Evolutionary conservation across 2,329 filamentous ascomycete species (phyloP), one percentile per base, ranked within the genome.

Genomic region (Penicillium capsulatum): DNA sequence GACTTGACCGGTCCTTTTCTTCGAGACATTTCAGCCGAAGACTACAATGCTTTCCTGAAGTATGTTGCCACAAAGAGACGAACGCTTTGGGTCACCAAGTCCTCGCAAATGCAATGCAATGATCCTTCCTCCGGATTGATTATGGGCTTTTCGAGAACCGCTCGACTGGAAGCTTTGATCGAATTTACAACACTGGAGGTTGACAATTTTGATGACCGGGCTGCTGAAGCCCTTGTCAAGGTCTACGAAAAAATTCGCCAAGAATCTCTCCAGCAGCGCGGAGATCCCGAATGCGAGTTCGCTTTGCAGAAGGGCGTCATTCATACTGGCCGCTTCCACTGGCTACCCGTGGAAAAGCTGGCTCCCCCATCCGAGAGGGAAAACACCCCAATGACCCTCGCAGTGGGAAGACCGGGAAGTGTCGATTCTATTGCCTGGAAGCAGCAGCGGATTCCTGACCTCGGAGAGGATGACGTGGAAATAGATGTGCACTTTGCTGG

Each of bases 401-500:
- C n/a, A n/a, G n/a, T n/a, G n/a, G n/a, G n/a, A n/a, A n/a, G n/a
- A n/a, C n/a, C n/a, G n/a, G n/a, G n/a, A n/a, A n/a, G n/a, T n/a
- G n/a, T n/a, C n/a, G n/a, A n/a, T n/a, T n/a, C n/a, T n/a, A n/a
- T n/a, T n/a, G n/a, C n/a, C n/a, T 48, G 45, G 45, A 37, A 7
- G 11, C 7, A 16, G 17, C 5, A 19, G 3, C 9, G 22, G 4
- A 19, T 36, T 4, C 40, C 24, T 10, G 28, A 27, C 17, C 15
- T 42, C n/a, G 22, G 11, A 24, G 22, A 24, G 7, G 22, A 11
- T 11, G 22, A 24, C 22, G 22, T 24, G 22, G 22, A 24, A 24
- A 24, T 24, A 11, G 22, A 24, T 24, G 11, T 24, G 22, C 17
- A 15, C 30, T 61, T 61, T 8, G 47, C 53, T 1, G 57, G 55